Conservation (phyloP, 768 basidiomycete species). For the Cystobasidiopsis lactophilus region DNA sequence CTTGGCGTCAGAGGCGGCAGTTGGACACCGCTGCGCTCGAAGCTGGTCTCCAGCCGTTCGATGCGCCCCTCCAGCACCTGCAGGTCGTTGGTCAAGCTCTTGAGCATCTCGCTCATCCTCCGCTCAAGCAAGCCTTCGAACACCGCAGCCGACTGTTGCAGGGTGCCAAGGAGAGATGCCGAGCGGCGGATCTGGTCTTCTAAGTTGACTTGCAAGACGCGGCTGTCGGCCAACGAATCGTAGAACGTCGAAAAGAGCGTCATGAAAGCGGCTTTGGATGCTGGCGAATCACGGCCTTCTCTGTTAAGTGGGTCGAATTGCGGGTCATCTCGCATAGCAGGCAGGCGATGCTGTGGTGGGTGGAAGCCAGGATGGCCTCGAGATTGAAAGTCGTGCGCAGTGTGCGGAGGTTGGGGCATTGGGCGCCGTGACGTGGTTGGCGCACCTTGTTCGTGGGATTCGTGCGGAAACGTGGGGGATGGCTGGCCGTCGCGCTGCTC, state of each 20-base stretch:
- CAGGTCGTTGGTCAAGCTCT: not conserved
- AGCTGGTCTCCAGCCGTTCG: not conserved
- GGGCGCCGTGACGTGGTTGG: no score
- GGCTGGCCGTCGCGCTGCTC: no score
- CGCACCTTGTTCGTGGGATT: no score
- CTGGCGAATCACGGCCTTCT: not conserved
- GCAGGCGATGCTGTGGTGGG: not conserved
- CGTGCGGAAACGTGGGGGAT: no score
- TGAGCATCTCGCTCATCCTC: not conserved
- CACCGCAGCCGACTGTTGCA: slow-evolving; percentile 6
- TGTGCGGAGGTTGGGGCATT: not conserved
- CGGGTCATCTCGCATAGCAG: no score
- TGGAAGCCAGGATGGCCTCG: not conserved
- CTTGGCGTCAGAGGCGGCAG: not conserved
- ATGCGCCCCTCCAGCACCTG: not conserved
- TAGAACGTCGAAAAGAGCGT: slow-evolving; percentile 67
- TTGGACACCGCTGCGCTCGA: not conserved
- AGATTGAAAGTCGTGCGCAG: not conserved
- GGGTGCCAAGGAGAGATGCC: slow-evolving; percentile 2
- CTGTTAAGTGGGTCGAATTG: no score
- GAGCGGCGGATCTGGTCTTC: slow-evolving; percentile 39
- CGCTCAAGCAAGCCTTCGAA: not conserved
- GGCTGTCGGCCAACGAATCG: slow-evolving; percentile 58
- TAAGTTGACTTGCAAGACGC: slow-evolving; percentile 55
- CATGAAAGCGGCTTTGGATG: slow-evolving; percentile 53